Evolutionary conservation across 2,329 filamentous ascomycete species (phyloP), one percentile per base, ranked within the genome.

Genomic region (Fusarium praegraminearum): DNA sequence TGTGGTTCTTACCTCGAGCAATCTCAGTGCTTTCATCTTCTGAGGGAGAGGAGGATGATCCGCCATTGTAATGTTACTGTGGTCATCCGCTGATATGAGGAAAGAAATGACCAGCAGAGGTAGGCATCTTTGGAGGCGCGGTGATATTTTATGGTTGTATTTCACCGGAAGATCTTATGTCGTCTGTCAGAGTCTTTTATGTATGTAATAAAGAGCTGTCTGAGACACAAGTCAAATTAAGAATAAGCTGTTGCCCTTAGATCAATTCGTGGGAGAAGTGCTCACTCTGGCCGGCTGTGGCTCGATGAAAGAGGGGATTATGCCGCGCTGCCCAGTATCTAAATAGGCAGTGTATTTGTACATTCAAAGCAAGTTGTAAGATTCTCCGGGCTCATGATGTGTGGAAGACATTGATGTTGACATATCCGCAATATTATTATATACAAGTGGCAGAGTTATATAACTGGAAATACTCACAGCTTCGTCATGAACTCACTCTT

Each of bases 21-120:
- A 26, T 46, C 58, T 62, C 47, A 70, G 58, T 20, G 66, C 58
- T n/a, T 24, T 72, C 69, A 72, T 72, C 18, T 33, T 65, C 35
- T 52, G 28, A 8, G 69, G 62, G 22, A 67, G 18, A 16, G 32
- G 15, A 30, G 22, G 7, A 9, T 58, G 36, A 1, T 30, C 16
- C 2, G 40, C 28, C 62, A 63, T 67, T 41, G 13, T 30, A n/a
- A 36, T 28, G 16, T 30, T 15, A 28, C 11, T 24, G 9, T 16
- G 15, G 4, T 16, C 7, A 9, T 28, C 2, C 28, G 24, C 26
- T 28, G 9, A 26, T 20, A 36, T 13, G 33, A 20, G 22, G 8
- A 13, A n/a, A 20, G 26, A 30, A 12, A 30, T 12, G 20, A 12
- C 15, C 12, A n/a, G 16, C 24, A n/a, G n/a, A 44, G 10, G 32